Conservation (phyloP, 202 grass and related monocot genomes). For the Schoenoplectus tabernaemontani region DNA sequence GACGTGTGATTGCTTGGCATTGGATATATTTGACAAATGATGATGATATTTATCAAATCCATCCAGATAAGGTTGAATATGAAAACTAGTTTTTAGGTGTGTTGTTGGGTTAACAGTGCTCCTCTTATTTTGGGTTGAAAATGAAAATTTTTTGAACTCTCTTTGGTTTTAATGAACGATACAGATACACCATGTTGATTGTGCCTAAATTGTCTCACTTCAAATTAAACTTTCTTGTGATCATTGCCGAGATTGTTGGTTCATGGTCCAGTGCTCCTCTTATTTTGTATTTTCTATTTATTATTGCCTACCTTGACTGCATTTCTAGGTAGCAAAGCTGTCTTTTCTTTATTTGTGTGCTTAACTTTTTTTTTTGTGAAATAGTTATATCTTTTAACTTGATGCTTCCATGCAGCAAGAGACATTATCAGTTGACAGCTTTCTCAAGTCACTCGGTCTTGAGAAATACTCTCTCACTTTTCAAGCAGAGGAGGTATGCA, state of each 20-base stretch:
- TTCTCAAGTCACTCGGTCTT: constrained; percentile 80
- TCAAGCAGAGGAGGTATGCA: constrained; percentile 87
- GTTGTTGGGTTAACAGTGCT: neutral
- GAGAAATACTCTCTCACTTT: constrained; percentile 87
- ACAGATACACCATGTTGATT: neutral
- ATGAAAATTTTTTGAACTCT: neutral
- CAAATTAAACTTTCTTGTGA: neutral
- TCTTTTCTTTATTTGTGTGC: neutral
- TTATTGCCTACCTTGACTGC: neutral
- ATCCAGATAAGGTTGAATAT: neutral
- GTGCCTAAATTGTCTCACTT: neutral
- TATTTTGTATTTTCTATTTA: neutral
- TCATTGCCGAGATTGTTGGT: neutral
- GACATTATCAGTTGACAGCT: constrained; percentile 59
- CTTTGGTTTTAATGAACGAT: neutral
- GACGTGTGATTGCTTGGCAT: neutral
- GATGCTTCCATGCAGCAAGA: constrained; percentile 39
- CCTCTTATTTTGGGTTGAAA: neutral
- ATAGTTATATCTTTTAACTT: neutral
- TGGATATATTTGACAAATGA: neutral
- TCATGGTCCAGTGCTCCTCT: neutral
- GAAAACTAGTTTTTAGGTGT: neutral
- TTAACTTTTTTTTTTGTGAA: neutral
- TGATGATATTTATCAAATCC: neutral
- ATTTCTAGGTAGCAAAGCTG: neutral